phyloP scores from a whole-genome alignment of 805 yeast genomes.

The Jamesozyma piceae region DNA sequence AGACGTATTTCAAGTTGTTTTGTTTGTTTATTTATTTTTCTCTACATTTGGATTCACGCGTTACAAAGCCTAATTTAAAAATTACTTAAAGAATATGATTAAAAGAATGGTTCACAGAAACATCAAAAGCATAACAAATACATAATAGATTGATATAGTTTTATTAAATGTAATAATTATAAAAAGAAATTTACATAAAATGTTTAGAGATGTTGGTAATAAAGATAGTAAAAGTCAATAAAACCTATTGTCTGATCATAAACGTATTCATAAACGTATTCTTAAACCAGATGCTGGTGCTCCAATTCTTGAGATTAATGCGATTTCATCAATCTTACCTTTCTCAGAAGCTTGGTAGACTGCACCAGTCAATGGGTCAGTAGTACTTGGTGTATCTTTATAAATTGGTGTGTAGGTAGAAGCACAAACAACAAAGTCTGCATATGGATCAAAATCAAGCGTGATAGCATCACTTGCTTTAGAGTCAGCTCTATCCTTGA shows the following conservation, averaged over 20 bases:
- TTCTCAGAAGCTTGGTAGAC: conserved; percentile 66
- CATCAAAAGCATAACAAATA: neutral
- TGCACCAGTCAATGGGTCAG: conserved; percentile 86
- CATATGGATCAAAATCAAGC: conserved; percentile 85
- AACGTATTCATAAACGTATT: conserved; percentile 21
- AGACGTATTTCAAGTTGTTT: neutral
- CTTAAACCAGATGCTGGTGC: conserved; percentile 88
- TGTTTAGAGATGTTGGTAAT: neutral
- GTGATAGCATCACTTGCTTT: conserved; percentile 79
- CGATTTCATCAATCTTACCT: conserved; percentile 71
- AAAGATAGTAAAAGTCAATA: neutral
- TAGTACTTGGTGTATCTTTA: conserved; percentile 53
- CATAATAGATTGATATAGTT: neutral
- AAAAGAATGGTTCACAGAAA: neutral
- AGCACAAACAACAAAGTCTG: conserved; percentile 85
- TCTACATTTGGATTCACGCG: neutral
- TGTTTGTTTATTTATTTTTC: neutral
- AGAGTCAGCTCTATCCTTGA: conserved; percentile 71
- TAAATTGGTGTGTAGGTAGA: conserved; percentile 83
- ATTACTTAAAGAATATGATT: neutral
- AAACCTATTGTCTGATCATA: neutral
- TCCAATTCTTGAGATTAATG: conserved; percentile 72
- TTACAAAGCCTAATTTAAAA: neutral
- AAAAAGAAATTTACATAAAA: neutral
- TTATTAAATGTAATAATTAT: no score